These are phyloP conservation scores for Fraxinus baroniana DNA, from an alignment of 305 asterid species.

Conservation along the genomic window DNA sequence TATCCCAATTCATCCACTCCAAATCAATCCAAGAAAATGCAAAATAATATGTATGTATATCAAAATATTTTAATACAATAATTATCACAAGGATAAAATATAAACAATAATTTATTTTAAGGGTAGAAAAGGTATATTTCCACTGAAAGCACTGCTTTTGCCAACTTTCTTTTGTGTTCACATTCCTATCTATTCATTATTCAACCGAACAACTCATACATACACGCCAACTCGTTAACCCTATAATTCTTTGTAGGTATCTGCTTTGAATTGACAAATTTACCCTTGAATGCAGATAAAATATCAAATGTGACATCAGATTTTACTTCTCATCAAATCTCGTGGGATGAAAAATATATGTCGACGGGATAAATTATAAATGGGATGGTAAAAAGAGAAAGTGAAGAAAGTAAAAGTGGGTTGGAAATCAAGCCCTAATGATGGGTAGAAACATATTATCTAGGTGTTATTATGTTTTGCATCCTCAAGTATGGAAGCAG, in stretches of 20 bases:
- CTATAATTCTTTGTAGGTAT: conserved; percentile 5
- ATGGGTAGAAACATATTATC: conserved; percentile 21
- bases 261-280: background rate
- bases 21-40: background rate
- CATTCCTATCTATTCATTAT: background rate
- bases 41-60: background rate
- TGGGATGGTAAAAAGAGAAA: conserved; percentile 8
- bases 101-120: conserved; percentile 20
- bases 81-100: conserved; percentile 27
- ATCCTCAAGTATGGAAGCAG: conserved; percentile 8
- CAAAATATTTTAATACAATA: conserved; percentile 15
- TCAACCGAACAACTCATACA: background rate
- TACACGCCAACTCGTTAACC: conserved; percentile 18
- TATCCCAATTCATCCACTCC: conserved; percentile 34
- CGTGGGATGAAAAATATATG: background rate
- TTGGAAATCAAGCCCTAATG: conserved; percentile 33
- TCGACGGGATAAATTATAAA: conserved; percentile 14
- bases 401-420: background rate
- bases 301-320: background rate
- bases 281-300: conserved; percentile 6
- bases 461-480: conserved; percentile 37
- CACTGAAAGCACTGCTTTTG: conserved; percentile 30
- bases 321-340: background rate
- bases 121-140: conserved; percentile 48
- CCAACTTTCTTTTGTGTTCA: conserved; percentile 6